A percentile compares a stretch with the other conserved stretches of the same genome.
Evolutionary conservation across 192 early-diverging fungal genomes (phyloP).

Genomic region (Allomyces macrogynus): DNA sequence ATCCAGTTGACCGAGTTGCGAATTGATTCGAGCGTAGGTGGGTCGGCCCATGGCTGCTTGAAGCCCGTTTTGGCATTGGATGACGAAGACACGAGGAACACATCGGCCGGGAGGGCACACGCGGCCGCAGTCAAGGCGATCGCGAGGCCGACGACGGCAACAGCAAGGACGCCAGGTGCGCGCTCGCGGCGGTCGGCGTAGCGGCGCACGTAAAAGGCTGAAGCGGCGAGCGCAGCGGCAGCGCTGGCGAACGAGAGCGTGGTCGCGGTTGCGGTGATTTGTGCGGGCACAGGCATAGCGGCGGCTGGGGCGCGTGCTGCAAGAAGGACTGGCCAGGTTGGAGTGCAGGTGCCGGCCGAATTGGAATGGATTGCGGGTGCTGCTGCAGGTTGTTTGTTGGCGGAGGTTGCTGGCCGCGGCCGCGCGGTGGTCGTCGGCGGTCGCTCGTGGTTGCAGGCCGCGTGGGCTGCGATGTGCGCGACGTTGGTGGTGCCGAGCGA

Average conservation of each 20-base stretch:
- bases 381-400: too few relatives aligned
- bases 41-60: background rate
- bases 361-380: too few relatives aligned
- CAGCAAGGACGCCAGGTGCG: background rate
- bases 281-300: background rate
- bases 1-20: background rate
- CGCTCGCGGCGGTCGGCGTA: background rate
- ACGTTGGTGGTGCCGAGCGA: too few relatives aligned
- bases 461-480: too few relatives aligned
- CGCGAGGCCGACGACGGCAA: background rate
- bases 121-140: background rate
- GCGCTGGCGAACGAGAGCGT: background rate
- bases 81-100: background rate
- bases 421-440: too few relatives aligned
- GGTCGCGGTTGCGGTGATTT: background rate
- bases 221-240: background rate
- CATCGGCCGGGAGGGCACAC: background rate
- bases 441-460: too few relatives aligned
- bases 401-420: too few relatives aligned
- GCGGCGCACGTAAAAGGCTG: background rate
- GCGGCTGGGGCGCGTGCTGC: too few relatives aligned
- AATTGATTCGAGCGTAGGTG: background rate
- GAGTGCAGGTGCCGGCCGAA: too few relatives aligned
- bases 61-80: background rate
- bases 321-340: too few relatives aligned